Evolutionary conservation across 2,329 filamentous ascomycete genomes (phyloP).

Genomic region (Botrytis hyacinthi): DNA sequence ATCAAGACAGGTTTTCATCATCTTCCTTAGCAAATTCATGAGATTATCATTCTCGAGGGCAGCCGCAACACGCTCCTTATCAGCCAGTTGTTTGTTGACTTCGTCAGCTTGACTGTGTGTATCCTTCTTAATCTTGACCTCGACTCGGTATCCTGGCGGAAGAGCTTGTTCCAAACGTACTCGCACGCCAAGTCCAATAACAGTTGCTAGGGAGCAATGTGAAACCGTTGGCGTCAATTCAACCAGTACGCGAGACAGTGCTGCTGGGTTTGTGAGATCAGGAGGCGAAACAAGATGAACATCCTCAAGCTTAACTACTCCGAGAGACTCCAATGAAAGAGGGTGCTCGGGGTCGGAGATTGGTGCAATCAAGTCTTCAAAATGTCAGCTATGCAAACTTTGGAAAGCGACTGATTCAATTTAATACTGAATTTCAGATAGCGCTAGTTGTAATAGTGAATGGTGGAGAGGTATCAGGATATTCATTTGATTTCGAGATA

Average conservation of each 20-base stretch:
- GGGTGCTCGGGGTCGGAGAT: slow-evolving; percentile 98
- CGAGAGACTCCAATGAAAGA: slow-evolving; percentile 85
- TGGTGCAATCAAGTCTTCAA: slow-evolving; percentile 81
- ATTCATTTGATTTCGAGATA: background rate
- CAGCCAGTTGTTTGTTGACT: slow-evolving; percentile 92
- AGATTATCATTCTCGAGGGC: slow-evolving; percentile 91
- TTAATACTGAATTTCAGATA: background rate
- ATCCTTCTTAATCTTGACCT: slow-evolving; percentile 91
- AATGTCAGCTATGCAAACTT: slow-evolving; percentile 38
- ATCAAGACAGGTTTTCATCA: slow-evolving; percentile 74
- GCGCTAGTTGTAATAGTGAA: background rate
- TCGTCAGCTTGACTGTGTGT: slow-evolving; percentile 94
- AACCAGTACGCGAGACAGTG: slow-evolving; percentile 72
- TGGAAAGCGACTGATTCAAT: background rate
- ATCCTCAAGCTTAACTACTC: slow-evolving; percentile 93
- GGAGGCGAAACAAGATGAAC: slow-evolving; percentile 74
- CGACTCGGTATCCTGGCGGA: slow-evolving; percentile 86
- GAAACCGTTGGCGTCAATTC: slow-evolving; percentile 95
- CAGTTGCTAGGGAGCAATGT: slow-evolving; percentile 92
- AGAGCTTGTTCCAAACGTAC: slow-evolving; percentile 88
- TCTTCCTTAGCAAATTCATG: slow-evolving; percentile 84
- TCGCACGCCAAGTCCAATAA: slow-evolving; percentile 90
- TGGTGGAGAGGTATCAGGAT: background rate
- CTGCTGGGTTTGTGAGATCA: slow-evolving; percentile 51
- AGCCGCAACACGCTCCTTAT: slow-evolving; percentile 95